Percentiles rank a stretch among this genome's conserved stretches.
Evolutionary conservation across 2,329 filamentous ascomycete species (phyloP).

Genomic region (Rhynchosporium secalis): DNA sequence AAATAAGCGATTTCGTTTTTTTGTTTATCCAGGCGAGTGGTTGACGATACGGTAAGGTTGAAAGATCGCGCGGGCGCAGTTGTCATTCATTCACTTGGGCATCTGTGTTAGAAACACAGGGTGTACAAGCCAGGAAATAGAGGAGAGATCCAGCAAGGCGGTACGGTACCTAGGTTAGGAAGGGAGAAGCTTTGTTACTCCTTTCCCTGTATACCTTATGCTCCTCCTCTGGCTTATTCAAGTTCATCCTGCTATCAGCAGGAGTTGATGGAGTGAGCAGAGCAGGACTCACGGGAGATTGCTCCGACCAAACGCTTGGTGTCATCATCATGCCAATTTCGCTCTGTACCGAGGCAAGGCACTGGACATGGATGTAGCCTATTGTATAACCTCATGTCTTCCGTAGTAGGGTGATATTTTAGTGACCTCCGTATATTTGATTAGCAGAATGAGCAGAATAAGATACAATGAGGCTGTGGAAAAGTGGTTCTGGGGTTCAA

Average conservation of each 20-base stretch:
- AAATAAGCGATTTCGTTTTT: constrained; percentile 4
- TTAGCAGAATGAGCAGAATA: background rate
- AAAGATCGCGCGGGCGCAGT: background rate
- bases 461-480: too few relatives aligned
- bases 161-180: too few relatives aligned
- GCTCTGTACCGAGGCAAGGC: background rate
- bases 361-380: background rate
- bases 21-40: background rate
- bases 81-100: background rate
- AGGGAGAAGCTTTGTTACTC: background rate
- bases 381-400: constrained; percentile 6
- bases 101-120: background rate
- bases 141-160: background rate
- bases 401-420: background rate
- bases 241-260: too few relatives aligned
- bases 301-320: constrained; percentile 3
- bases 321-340: background rate
- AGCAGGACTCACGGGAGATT: background rate
- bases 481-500: too few relatives aligned
- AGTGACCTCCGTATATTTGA: background rate
- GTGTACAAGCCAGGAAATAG: background rate
- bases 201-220: background rate
- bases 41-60: too few relatives aligned
- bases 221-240: too few relatives aligned
- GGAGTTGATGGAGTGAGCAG: background rate